Percentiles rank a stretch among this genome's conserved stretches.
Evolutionary conservation across 768 basidiomycete genomes (phyloP).

Genomic region (Russula emetica): DNA sequence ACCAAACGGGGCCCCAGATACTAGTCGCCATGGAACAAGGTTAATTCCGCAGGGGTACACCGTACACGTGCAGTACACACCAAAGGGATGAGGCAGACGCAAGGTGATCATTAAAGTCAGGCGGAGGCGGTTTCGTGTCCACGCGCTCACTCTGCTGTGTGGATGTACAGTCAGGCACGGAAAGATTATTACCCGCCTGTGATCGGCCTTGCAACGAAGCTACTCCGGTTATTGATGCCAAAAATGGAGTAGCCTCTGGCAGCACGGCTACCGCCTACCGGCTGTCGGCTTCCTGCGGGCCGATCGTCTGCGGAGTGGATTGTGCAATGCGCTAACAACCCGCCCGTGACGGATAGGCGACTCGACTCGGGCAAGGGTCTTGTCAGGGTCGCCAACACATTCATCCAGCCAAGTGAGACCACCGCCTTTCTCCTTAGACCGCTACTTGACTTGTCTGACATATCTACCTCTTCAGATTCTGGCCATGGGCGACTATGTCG

Average conservation of each 20-base stretch:
- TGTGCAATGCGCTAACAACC: too few species aligned
- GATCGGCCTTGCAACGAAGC: too few species aligned
- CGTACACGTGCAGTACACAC: background rate
- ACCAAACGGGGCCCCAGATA: background rate
- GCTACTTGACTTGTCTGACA: background rate
- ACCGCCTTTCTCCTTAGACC: background rate
- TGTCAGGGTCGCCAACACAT: background rate
- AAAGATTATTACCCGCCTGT: too few species aligned
- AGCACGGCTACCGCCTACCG: too few species aligned
- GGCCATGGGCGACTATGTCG: conserved; percentile 17
- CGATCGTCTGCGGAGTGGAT: too few species aligned
- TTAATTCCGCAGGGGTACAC: conserved; percentile 1
- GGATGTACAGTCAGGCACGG: too few species aligned
- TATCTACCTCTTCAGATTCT: background rate
- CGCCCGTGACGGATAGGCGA: too few species aligned
- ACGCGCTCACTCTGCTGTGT: too few species aligned
- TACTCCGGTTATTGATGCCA: too few species aligned
- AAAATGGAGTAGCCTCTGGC: too few species aligned
- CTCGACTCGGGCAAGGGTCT: too few species aligned
- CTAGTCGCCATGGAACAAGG: background rate
- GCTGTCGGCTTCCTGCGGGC: too few species aligned
- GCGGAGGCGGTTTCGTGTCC: background rate
- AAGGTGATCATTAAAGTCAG: background rate
- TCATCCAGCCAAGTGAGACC: background rate
- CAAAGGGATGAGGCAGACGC: background rate